phyloP scores from a whole-genome alignment of 176 grass and related monocot species.

The Aegilops longissima region DNA sequence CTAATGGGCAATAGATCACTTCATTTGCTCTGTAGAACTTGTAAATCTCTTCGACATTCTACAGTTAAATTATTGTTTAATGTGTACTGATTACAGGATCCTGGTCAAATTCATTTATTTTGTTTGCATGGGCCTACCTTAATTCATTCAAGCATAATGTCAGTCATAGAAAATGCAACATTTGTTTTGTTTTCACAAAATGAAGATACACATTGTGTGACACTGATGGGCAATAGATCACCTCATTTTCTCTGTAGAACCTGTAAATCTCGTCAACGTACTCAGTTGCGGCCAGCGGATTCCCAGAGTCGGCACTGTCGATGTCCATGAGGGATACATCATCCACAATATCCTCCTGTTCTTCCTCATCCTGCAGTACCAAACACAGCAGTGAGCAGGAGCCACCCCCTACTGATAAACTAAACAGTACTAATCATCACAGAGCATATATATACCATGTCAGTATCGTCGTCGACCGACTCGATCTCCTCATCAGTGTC shows the following conservation, averaged over 20 bases:
- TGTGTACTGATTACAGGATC: slow-evolving; percentile 4
- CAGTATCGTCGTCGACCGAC: background rate
- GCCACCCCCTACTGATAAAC: background rate
- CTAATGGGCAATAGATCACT: slow-evolving; percentile 41
- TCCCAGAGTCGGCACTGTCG: slow-evolving; percentile 47
- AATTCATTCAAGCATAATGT: background rate
- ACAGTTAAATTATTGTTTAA: background rate
- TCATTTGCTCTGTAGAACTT: slow-evolving; percentile 66
- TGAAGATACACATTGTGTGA: background rate
- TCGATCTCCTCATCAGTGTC: slow-evolving; percentile 29
- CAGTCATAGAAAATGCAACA: background rate
- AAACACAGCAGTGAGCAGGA: slow-evolving; percentile 16
- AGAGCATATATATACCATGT: slow-evolving; percentile 51
- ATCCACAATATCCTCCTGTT: slow-evolving; percentile 41
- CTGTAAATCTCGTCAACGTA: slow-evolving; percentile 79
- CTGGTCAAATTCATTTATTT: background rate
- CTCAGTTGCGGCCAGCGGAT: slow-evolving; percentile 65
- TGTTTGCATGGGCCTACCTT: background rate
- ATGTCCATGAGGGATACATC: slow-evolving; percentile 57
- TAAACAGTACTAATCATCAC: background rate
- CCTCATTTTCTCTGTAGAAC: slow-evolving; percentile 76
- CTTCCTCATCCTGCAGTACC: slow-evolving; percentile 38
- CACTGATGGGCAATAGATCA: slow-evolving; percentile 31
- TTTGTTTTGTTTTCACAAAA: background rate
- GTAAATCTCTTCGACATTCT: slow-evolving; percentile 51